Conservation (phyloP, 2,329 filamentous ascomycete species). For the Cladosporium sp. region DNA sequence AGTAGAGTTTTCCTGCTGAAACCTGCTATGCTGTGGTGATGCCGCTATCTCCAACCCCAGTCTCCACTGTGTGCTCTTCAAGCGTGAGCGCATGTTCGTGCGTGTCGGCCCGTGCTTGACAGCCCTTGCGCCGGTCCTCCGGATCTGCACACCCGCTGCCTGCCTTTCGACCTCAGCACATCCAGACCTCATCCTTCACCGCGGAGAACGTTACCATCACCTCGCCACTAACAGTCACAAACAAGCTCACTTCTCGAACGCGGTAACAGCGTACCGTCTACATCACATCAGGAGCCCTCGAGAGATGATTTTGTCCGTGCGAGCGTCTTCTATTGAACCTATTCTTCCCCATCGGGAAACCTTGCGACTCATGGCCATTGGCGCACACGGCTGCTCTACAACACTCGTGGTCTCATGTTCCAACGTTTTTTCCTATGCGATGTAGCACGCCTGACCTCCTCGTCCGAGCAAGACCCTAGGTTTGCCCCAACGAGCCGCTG, state of each 20-base stretch:
- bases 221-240: not conserved
- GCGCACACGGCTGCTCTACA: not conserved
- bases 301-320: not conserved
- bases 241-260: not conserved
- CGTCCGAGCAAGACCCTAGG: not conserved
- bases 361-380: not conserved
- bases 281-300: not conserved
- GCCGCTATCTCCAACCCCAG: not conserved
- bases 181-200: constrained; percentile 1
- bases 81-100: not conserved
- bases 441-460: not conserved
- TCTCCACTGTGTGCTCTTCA: not conserved
- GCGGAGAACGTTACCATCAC: not conserved
- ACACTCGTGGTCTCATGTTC: constrained; percentile 10
- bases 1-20: not conserved
- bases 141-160: not conserved
- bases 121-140: not conserved
- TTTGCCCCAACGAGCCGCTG: not conserved
- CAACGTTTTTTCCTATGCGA: constrained; percentile 6
- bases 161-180: not conserved
- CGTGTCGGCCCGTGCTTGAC: not conserved
- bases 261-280: not conserved
- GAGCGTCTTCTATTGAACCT: not conserved
- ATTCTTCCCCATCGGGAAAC: not conserved
- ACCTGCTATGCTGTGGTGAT: not conserved